Percentiles rank a stretch among this genome's conserved stretches.
phyloP scores from a whole-genome alignment of 495 filamentous ascomycete genomes.

The Lasiosphaeria miniovina region DNA sequence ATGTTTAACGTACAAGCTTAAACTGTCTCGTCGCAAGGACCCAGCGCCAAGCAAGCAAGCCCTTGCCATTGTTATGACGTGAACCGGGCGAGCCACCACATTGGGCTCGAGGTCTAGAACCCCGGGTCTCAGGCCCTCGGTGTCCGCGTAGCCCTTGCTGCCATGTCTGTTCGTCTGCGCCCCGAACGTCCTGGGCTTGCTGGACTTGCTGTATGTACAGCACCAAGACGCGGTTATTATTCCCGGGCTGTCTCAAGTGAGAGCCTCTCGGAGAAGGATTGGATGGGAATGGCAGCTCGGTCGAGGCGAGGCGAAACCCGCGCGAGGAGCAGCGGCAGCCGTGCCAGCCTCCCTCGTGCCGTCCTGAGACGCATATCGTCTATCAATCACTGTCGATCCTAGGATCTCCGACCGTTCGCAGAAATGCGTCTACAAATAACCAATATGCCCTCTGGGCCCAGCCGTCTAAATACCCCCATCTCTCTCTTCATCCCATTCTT shows the following conservation, averaged over 20 bases:
- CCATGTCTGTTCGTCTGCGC: neutral
- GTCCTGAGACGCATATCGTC: constrained; percentile 27
- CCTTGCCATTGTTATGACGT: neutral
- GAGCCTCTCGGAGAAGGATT: constrained; percentile 4
- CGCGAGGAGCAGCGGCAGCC: neutral
- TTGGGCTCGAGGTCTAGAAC: neutral
- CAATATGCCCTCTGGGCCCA: constrained; percentile 14
- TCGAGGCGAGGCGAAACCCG: constrained; percentile 1
- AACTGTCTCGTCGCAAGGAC: constrained; percentile 6
- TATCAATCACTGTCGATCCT: constrained; percentile 26
- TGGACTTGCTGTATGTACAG: neutral
- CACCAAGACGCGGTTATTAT: neutral
- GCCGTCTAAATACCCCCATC: constrained; percentile 15
- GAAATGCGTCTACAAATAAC: constrained; percentile 36
- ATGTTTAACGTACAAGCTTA: constrained; percentile 8
- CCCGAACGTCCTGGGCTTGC: neutral
- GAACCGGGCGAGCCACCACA: too few species aligned
- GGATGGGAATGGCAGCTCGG: neutral
- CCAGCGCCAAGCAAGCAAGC: neutral
- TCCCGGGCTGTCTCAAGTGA: constrained; percentile 15
- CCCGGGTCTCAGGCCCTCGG: neutral
- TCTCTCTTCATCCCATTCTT: constrained; percentile 24
- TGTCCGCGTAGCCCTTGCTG: neutral
- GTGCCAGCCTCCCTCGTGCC: neutral
- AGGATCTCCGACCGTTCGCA: constrained; percentile 11